Conservation (phyloP, 148 eudicot genomes). For the Fagopyrum esculentum region DNA sequence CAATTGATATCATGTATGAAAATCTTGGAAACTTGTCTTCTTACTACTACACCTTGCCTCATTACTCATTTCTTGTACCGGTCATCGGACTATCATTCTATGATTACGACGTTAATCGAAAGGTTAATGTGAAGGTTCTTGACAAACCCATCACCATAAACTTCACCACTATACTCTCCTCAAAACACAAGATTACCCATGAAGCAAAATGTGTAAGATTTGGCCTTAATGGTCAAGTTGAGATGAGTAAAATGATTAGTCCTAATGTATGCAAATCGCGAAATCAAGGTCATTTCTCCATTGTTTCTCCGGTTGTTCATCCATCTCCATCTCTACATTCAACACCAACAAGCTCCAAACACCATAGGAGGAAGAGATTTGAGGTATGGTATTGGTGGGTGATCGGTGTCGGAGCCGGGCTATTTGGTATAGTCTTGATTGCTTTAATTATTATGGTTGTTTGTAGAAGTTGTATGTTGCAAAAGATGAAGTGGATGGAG, state of each 20-base stretch:
- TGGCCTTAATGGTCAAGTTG: slow-evolving; percentile 29
- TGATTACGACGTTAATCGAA: slow-evolving; percentile 18
- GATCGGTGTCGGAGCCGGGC: slow-evolving; percentile 39
- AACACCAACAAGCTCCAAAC: neutral
- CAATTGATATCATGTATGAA: slow-evolving; percentile 50
- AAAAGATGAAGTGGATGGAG: slow-evolving; percentile 44
- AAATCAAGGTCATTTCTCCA: slow-evolving; percentile 48
- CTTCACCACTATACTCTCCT: slow-evolving; percentile 26
- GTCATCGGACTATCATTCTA: slow-evolving; percentile 50
- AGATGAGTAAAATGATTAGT: slow-evolving; percentile 32
- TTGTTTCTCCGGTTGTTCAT: slow-evolving; percentile 31
- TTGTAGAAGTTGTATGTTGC: slow-evolving; percentile 18
- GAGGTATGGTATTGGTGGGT: slow-evolving; percentile 45
- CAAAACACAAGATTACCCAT: slow-evolving; percentile 6
- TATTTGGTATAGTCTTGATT: slow-evolving; percentile 28
- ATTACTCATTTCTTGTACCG: slow-evolving; percentile 37
- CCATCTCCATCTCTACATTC: neutral
- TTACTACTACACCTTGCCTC: slow-evolving; percentile 43
- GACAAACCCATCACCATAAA: slow-evolving; percentile 34
- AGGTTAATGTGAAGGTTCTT: slow-evolving; percentile 21
- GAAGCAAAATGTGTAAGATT: slow-evolving; percentile 47
- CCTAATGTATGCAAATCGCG: slow-evolving; percentile 30
- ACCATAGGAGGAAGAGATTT: neutral
- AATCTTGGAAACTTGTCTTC: slow-evolving; percentile 66
- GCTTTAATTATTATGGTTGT: slow-evolving; percentile 18